These are phyloP conservation scores for Aspergillus japonicus DNA, from an alignment of 2,329 filamentous ascomycete genomes.

Conservation along the genomic window DNA sequence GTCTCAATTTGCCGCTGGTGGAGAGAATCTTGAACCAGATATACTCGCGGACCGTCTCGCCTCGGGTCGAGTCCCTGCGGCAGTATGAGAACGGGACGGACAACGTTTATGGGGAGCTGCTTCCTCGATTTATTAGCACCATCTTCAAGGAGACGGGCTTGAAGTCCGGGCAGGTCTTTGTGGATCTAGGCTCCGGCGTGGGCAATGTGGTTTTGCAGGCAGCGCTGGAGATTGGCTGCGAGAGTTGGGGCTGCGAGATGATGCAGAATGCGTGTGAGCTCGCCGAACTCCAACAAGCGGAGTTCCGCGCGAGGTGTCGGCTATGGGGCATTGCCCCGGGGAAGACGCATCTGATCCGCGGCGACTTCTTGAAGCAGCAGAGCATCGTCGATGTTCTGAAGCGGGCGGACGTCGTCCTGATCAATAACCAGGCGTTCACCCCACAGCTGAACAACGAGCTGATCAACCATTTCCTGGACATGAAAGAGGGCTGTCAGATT, in stretches of 20 bases:
- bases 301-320: conserved; percentile 80
- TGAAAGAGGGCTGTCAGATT: conserved; percentile 86
- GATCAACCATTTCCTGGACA: conserved; percentile 84
- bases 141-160: conserved; percentile 78
- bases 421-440: conserved; percentile 97
- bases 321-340: conserved; percentile 87
- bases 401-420: conserved; percentile 88
- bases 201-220: conserved; percentile 95
- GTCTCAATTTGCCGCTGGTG: conserved; percentile 69
- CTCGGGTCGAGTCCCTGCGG: conserved; percentile 76
- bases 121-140: conserved; percentile 77
- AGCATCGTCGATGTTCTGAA: conserved; percentile 71
- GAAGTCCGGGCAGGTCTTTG: conserved; percentile 80
- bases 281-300: conserved; percentile 73
- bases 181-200: conserved; percentile 92
- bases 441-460: conserved; percentile 81
- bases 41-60: conserved; percentile 89
- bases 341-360: conserved; percentile 73
- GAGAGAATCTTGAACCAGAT: conserved; percentile 82
- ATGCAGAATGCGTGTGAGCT: conserved; percentile 87
- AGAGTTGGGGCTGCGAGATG: conserved; percentile 95
- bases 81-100: conserved; percentile 88
- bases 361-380: conserved; percentile 76
- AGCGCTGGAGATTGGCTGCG: conserved; percentile 87
- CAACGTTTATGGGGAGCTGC: conserved; percentile 91